A percentile compares a stretch with the other conserved stretches of the same genome.
These are phyloP conservation scores for Podosphaera aphanis DNA, from an alignment of 2,329 filamentous ascomycete genomes.

Conservation along the genomic window DNA sequence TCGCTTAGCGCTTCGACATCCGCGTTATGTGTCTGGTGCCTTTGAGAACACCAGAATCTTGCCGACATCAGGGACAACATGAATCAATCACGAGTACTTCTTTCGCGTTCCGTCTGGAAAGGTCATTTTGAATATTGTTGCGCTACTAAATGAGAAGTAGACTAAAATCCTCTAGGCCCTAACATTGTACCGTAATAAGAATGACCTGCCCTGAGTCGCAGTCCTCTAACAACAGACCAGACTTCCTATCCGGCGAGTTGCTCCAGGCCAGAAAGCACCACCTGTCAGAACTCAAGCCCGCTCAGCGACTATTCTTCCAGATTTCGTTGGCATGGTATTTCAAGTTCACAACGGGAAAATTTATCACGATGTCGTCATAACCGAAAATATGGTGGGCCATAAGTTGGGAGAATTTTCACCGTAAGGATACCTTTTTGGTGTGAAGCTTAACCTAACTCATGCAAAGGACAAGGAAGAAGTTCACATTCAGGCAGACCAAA, in stretches of 20 bases:
- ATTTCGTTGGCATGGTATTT: constrained; percentile 48
- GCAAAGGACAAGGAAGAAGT: constrained; percentile 39
- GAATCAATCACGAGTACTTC: constrained; percentile 32
- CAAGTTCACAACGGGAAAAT: constrained; percentile 51
- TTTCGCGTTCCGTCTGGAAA: constrained; percentile 51
- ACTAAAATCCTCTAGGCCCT: constrained; percentile 27
- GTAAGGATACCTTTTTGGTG: constrained; percentile 19
- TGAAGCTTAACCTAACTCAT: constrained; percentile 2
- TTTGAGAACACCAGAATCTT: background rate
- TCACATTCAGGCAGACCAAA: constrained; percentile 47
- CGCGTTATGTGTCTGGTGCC: too few species aligned
- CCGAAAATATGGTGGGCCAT: constrained; percentile 56
- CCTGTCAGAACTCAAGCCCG: constrained; percentile 49
- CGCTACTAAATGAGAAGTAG: background rate
- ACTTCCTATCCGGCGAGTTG: constrained; percentile 25
- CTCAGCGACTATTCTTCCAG: constrained; percentile 47
- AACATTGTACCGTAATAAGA: constrained; percentile 39
- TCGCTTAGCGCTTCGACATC: too few species aligned
- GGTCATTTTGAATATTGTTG: constrained; percentile 22
- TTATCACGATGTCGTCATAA: constrained; percentile 44
- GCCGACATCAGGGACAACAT: constrained; percentile 19
- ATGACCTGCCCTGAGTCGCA: constrained; percentile 2
- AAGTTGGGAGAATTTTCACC: constrained; percentile 51
- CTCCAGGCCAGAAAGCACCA: constrained; percentile 28
- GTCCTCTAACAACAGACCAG: constrained; percentile 20